A percentile compares a stretch with the other conserved stretches of the same genome.
phyloP scores from a whole-genome alignment of 2,329 filamentous ascomycete species.

The Paecilomyces sp. region DNA sequence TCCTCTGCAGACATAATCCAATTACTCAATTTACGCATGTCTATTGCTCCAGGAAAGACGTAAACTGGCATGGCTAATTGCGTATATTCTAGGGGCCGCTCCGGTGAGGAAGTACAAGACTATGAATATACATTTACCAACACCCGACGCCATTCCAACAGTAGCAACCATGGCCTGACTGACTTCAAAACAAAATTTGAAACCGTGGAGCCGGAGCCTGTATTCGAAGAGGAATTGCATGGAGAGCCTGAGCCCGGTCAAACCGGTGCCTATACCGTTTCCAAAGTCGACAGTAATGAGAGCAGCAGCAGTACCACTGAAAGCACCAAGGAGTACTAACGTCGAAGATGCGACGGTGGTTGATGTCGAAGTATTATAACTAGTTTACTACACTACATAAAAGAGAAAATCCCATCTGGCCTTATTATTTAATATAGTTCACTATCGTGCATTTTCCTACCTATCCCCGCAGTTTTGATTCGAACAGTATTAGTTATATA shows the following conservation, averaged over 20 bases:
- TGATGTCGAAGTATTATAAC: no score
- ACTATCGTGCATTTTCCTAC: no score
- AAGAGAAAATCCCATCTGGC: no score
- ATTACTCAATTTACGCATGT: background rate
- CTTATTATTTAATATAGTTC: no score
- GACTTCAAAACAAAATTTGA: slow-evolving; percentile 98
- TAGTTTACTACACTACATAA: no score
- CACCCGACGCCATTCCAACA: slow-evolving; percentile 86
- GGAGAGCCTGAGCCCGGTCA: slow-evolving; percentile 35
- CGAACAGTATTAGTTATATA: no score
- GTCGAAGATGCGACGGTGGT: no score
- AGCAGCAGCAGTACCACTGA: background rate
- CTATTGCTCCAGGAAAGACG: background rate
- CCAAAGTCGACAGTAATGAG: background rate
- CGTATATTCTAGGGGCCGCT: slow-evolving; percentile 60
- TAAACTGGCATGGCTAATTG: background rate
- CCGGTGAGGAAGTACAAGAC: slow-evolving; percentile 78
- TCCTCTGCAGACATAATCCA: slow-evolving; percentile 2
- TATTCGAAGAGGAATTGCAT: slow-evolving; percentile 82
- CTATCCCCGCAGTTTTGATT: no score
- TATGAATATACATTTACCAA: slow-evolving; percentile 78
- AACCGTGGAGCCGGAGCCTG: slow-evolving; percentile 76
- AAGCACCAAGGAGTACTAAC: background rate
- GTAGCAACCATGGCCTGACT: slow-evolving; percentile 64
- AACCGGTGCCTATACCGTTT: background rate